A percentile compares a stretch with the other conserved stretches of the same genome.
phyloP scores from a whole-genome alignment of 2,329 filamentous ascomycete genomes.

The Pleomassaria siparia region DNA sequence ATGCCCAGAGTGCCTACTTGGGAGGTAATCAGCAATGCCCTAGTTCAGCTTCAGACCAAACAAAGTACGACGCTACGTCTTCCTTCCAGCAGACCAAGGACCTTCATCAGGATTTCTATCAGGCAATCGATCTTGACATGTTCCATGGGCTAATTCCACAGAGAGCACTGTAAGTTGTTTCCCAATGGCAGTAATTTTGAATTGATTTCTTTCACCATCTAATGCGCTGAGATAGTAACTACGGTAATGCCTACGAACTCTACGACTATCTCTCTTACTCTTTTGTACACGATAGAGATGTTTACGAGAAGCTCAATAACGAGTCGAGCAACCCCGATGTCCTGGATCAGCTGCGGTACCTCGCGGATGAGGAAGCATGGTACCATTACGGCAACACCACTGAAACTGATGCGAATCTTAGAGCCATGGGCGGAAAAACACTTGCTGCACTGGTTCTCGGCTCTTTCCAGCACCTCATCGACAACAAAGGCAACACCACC shows the following conservation, averaged over 20 bases:
- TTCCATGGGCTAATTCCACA: constrained; percentile 47
- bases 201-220: constrained; percentile 1
- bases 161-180: constrained; percentile 27
- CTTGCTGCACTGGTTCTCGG: constrained; percentile 29
- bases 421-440: constrained; percentile 34
- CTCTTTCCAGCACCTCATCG: constrained; percentile 24
- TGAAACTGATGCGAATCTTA: constrained; percentile 21
- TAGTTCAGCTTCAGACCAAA: constrained; percentile 37
- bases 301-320: constrained; percentile 37
- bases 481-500: constrained; percentile 11
- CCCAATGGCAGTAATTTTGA: too few relatives aligned
- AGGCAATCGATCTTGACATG: constrained; percentile 45
- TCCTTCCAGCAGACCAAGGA: constrained; percentile 45
- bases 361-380: constrained; percentile 54
- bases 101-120: constrained; percentile 49
- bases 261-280: constrained; percentile 60
- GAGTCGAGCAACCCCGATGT: constrained; percentile 24
- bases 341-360: constrained; percentile 37
- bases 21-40: constrained; percentile 52
- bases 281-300: constrained; percentile 53
- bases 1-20: constrained; percentile 55
- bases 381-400: constrained; percentile 46
- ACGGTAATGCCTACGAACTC: constrained; percentile 56
- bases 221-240: constrained; percentile 42
- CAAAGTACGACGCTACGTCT: constrained; percentile 46